Conservation (phyloP, 2,329 filamentous ascomycete genomes). For the Venturia carpophila region DNA sequence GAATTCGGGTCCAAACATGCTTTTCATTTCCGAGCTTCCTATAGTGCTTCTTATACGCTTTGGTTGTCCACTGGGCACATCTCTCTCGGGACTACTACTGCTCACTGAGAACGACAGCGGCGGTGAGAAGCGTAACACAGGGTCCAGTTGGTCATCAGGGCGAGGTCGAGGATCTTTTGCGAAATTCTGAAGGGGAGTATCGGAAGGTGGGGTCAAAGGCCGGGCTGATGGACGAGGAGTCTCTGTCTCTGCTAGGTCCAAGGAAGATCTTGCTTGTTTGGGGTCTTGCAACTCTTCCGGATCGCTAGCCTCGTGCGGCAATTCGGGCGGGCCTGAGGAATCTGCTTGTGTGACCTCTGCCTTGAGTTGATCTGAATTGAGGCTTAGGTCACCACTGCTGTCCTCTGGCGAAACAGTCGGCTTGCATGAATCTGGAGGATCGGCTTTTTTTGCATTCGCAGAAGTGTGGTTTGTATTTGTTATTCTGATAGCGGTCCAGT, state of each 20-base stretch:
- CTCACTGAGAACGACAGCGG: neutral
- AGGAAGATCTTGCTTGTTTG: neutral
- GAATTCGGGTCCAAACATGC: neutral
- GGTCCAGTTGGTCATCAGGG: neutral
- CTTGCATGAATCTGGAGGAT: neutral
- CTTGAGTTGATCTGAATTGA: neutral
- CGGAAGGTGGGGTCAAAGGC: neutral
- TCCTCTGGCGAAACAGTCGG: neutral
- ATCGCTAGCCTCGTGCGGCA: neutral
- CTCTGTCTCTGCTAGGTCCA: neutral
- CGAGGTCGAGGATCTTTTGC: neutral
- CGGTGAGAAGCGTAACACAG: neutral
- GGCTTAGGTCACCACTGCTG: neutral
- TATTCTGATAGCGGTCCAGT: neutral
- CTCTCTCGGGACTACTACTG: slow-evolving; percentile 12
- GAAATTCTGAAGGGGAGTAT: neutral
- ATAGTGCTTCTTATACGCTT: neutral
- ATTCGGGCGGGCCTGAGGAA: neutral
- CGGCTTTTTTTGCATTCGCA: neutral
- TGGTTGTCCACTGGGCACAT: neutral
- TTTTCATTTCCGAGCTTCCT: slow-evolving; percentile 2
- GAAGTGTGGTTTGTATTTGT: neutral
- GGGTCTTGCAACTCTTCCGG: neutral
- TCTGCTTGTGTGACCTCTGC: neutral
- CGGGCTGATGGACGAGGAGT: neutral